Evolutionary conservation across 83 land plant genomes (phyloP), one percentile per base, ranked within the genome.

Genomic region (Picea mariana): DNA sequence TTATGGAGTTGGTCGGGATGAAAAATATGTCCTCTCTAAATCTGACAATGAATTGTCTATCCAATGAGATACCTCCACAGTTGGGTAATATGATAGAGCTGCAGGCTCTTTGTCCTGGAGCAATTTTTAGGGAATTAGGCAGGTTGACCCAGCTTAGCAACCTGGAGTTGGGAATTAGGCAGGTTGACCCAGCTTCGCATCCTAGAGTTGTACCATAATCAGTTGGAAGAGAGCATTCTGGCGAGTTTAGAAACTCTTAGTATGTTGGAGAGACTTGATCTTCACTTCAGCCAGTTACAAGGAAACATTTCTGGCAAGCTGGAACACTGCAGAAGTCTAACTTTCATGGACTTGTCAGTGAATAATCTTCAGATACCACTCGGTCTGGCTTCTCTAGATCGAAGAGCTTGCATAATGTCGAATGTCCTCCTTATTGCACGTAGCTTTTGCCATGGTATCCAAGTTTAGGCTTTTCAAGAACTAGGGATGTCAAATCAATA

Each of bases 191-290:
- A 31, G 34, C 1, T 31, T 31, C 34, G 34, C 12, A 87, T 79
- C 78, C 77, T 97, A 34, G 88, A 92, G 3, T 75, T 94, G 34
- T 89, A 91, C 88, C 88, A 88, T 83, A 96, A 92, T 76, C 86
- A 81, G 49, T 38, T 96, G 40, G 85, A 83, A 24, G 95, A 2
- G 34, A 31, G 34, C 34, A 31, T 31, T 31, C 1, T 31, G 34
- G 34, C 34, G 34, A 31, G 34, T 31, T 31, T 31, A 31, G 34
- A 31, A 31, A 31, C 34, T 31, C 34, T 31, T 31, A 31, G 34
- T 31, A 95, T 12, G 21, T 40, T 95, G 42, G 82, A 81, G 77
- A 79, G 49, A n/a, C 71, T 95, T 71, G 82, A 80, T 65, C 78
- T 90, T 79, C 87, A 87, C 78, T 85, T 83, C 67, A 92, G 86